Conservation (phyloP, 345 rosid genomes). For the Iberis pinnata region DNA sequence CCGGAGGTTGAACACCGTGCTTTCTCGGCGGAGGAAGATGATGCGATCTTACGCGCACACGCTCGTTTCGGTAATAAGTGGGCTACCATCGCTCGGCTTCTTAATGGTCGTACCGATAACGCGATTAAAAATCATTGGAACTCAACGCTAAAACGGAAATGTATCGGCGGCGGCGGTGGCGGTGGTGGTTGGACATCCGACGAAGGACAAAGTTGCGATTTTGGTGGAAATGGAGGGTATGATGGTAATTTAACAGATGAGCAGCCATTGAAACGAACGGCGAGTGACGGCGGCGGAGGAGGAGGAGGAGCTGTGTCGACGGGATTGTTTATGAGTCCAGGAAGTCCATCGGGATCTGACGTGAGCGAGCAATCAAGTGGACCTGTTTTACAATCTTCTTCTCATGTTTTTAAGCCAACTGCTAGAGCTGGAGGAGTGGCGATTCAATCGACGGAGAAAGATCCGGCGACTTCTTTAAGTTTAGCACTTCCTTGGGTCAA, state of each 20-base stretch:
- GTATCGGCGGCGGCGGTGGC: conserved; percentile 25
- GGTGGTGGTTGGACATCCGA: conserved; percentile 6
- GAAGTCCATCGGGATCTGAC: conserved; percentile 77
- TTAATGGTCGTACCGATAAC: conserved; percentile 90
- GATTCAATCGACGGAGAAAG: conserved; percentile 34
- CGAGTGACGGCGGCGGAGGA: too few species aligned
- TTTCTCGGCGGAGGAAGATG: conserved; percentile 67
- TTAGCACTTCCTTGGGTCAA: conserved; percentile 50
- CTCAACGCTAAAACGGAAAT: conserved; percentile 83
- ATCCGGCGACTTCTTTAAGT: conserved; percentile 52
- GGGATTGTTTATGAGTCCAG: conserved; percentile 53
- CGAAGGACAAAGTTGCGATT: conserved; percentile 31
- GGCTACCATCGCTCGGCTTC: conserved; percentile 92
- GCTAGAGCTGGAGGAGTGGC: conserved; percentile 40
- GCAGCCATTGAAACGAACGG: conserved; percentile 67
- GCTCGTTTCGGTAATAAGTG: conserved; percentile 87
- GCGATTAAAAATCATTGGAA: conserved; percentile 96
- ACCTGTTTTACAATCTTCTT: conserved; percentile 20
- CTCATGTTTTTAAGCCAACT: conserved; percentile 32
- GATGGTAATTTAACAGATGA: conserved; percentile 42
- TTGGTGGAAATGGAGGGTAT: conserved; percentile 32
- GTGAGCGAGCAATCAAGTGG: conserved; percentile 55
- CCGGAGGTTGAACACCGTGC: conserved; percentile 88
- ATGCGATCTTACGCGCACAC: conserved; percentile 65
- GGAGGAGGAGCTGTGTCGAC: conserved; percentile 26